A percentile compares a stretch with the other conserved stretches of the same genome.
phyloP scores from a whole-genome alignment of 768 basidiomycete genomes.

The Megacollybia marginata region DNA sequence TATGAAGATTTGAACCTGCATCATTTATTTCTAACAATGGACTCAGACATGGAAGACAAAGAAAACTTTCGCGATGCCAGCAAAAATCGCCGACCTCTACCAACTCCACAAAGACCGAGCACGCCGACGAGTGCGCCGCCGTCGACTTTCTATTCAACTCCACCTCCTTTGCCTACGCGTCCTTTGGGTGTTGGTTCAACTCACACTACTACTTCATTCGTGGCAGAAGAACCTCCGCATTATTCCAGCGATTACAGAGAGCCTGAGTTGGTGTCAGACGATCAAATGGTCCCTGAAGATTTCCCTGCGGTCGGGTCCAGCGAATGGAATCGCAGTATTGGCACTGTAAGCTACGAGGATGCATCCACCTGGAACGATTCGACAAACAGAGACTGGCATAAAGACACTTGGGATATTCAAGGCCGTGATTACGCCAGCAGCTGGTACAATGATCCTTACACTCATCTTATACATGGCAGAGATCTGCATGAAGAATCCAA shows the following conservation, averaged over 20 bases:
- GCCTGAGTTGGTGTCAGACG: slow-evolving; percentile 46
- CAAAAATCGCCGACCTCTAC: slow-evolving; percentile 2
- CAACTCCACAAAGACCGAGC: slow-evolving; percentile 8
- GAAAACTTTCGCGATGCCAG: too few relatives aligned
- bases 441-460: not conserved
- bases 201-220: slow-evolving; percentile 27
- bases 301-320: not conserved
- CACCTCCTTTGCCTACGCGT: slow-evolving; percentile 27
- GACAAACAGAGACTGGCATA: slow-evolving; percentile 17
- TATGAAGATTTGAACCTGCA: too few relatives aligned
- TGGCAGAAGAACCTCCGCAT: slow-evolving; percentile 24
- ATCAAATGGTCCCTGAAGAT: slow-evolving; percentile 12
- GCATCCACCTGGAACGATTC: slow-evolving; percentile 1
- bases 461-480: slow-evolving; percentile 52
- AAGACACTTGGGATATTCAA: slow-evolving; percentile 11
- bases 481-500: slow-evolving; percentile 49
- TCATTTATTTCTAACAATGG: too few relatives aligned
- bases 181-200: slow-evolving; percentile 34
- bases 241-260: slow-evolving; percentile 40
- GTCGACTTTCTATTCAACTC: slow-evolving; percentile 28
- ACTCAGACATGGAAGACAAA: too few relatives aligned
- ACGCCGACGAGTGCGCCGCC: slow-evolving; percentile 19
- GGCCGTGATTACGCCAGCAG: slow-evolving; percentile 7
- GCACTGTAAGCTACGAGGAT: not conserved
- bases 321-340: not conserved